Base-by-base conservation (phyloP, 192 early-diverging fungal species). In the Phlyctochytrium arcticum region DNA sequence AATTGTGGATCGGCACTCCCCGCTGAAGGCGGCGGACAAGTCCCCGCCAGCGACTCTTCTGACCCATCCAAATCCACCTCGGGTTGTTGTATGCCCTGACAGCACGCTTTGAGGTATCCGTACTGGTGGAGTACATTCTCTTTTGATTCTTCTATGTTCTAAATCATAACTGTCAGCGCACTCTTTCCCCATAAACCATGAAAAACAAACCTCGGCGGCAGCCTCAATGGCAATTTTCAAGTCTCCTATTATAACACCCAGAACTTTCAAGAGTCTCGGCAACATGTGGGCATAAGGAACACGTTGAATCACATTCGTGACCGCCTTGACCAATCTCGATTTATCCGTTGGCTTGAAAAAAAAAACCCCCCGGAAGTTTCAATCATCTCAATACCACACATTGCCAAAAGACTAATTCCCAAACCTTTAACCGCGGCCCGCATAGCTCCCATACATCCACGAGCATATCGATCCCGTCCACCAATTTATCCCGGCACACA, bases 401-500 rank as follows among this genome's bases (percentile, higher is more conserved):
- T n/a, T n/a, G n/a, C n/a, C n/a, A n/a, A n/a, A n/a, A n/a, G n/a
- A n/a, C n/a, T n/a, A n/a, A n/a, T n/a, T 15, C 19, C 7, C 26
- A 34, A 34, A 68, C 65, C 57, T 58, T 15, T 9, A 68, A 42
- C 1, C 31, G 36, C 19, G 65, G 31, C 39, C 56, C 67, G 37
- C 42, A 35, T 3, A 31, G 21, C 23, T 24, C 23, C 57, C 59
- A 69, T 7, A 69, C 15, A 12, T 23, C 33, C 15, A 69, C 51
- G 6, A 69, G 29, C 7, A 48, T 15, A 54, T 69, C 67, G 4
- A 46, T 51, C 29, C 35, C 67, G 5, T 21, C 35, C 5, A 69
- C 69, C 65, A 76, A 36, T 19, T 68, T 48, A 36, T 51, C 59
- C 27, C 65, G 53, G 36, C 69, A 76, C 5, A 50, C 31, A 30